Base-by-base conservation (phyloP, 1,284 basidiomycete species). In the Violaceomyces palustris region DNA sequence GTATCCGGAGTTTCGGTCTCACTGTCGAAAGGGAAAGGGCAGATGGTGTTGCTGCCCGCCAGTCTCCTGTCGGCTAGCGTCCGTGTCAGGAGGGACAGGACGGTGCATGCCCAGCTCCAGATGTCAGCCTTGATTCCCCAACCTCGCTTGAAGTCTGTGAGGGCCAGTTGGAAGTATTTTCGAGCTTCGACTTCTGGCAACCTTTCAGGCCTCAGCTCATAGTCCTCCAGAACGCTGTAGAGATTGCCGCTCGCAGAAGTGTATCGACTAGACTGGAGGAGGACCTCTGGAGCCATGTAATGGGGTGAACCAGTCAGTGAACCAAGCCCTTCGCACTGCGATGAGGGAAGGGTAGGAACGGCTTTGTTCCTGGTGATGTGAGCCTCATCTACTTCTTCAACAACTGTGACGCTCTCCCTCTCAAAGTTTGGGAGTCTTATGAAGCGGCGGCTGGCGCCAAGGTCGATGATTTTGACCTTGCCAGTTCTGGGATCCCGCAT, bases 51-150 rank as follows among this genome's bases (percentile, higher is more conserved):
- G n/a, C n/a, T n/a, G n/a, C n/a, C n/a, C n/a, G n/a, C n/a, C n/a
- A n/a, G n/a, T n/a, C n/a, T n/a, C n/a, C n/a, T n/a, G n/a, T n/a
- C n/a, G n/a, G n/a, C n/a, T n/a, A n/a, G n/a, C n/a, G n/a, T n/a
- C n/a, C n/a, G n/a, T n/a, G n/a, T n/a, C n/a, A n/a, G n/a, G n/a
- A n/a, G n/a, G n/a, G n/a, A n/a, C n/a, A n/a, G n/a, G n/a, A 64
- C 57, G 5, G 59, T 60, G 43, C 64, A 64, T n/a, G 51, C 59
- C 64, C 64, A 67, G 25, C 58, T 62, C 64, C 64, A 67, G 22
- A 67, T 50, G 31, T 67, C 64, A 22, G 59, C 52, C 19, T 59
- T 57, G 33, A 61, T 57, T 9, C 64, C 64, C 64, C 64, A 67
- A 0, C 64, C 64, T 11, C 59, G 30, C 25, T 46, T 43, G 19